phyloP scores from a whole-genome alignment of 495 filamentous ascomycete genomes.

The Annulohypoxylon maeteangense region DNA sequence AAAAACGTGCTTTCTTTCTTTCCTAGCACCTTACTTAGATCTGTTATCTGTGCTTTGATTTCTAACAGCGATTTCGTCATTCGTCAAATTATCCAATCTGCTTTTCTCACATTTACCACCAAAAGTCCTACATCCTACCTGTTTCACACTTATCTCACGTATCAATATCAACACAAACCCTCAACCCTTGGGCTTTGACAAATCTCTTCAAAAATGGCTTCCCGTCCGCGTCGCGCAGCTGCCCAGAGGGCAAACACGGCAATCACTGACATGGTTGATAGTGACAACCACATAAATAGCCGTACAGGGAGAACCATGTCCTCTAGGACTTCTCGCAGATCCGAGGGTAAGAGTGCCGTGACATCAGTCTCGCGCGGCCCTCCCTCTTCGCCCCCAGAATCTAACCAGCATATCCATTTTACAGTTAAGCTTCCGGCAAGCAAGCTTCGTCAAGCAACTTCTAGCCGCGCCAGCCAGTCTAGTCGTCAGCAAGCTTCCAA shows the following conservation, averaged over 20 bases:
- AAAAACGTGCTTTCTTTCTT: conserved; percentile 9
- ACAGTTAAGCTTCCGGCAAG: conserved; percentile 86
- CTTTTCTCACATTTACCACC: conserved; percentile 7
- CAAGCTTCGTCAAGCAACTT: conserved; percentile 82
- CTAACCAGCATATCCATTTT: conserved; percentile 73
- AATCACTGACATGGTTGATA: conserved; percentile 63
- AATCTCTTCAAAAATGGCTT: conserved; percentile 49
- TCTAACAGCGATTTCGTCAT: conserved; percentile 14
- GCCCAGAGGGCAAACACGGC: conserved; percentile 60
- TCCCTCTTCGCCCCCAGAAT: conserved; percentile 65
- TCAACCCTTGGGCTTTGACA: background rate
- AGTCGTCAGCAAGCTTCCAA: conserved; percentile 51
- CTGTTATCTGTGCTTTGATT: conserved; percentile 18
- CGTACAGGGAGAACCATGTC: conserved; percentile 58
- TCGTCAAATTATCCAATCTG: conserved; percentile 15
- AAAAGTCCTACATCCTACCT: background rate
- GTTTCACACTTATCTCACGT: conserved; percentile 8
- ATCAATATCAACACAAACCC: background rate
- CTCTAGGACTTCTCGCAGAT: conserved; percentile 59
- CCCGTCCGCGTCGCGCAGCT: conserved; percentile 58
- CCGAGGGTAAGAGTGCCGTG: conserved; percentile 55
- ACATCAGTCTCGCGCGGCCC: conserved; percentile 67
- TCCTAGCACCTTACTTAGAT: conserved; percentile 4
- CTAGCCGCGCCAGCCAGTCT: conserved; percentile 48
- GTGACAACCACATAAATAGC: conserved; percentile 55